Percentiles rank a stretch among this genome's conserved stretches.
phyloP scores from a whole-genome alignment of 2,329 filamentous ascomycete genomes.

The Phyllosticta citriasiana region DNA sequence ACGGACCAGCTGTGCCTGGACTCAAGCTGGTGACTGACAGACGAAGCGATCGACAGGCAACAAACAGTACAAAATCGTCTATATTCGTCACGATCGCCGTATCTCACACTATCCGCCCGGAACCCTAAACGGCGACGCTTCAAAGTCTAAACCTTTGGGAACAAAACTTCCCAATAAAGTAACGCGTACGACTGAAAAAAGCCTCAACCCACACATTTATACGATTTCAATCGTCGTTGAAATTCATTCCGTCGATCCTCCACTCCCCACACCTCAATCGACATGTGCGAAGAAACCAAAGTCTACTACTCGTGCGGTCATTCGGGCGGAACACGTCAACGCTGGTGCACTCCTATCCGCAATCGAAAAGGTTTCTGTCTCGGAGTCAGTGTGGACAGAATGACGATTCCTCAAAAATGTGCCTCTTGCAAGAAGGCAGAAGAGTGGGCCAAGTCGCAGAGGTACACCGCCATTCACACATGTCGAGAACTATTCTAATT shows the following conservation, averaged over 20 bases:
- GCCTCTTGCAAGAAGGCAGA: conserved; percentile 4
- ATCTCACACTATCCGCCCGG: neutral
- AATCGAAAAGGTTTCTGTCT: conserved; percentile 4
- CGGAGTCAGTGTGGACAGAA: conserved; percentile 3
- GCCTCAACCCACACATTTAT: neutral
- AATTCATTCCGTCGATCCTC: neutral
- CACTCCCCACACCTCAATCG: neutral
- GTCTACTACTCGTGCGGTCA: conserved; percentile 5
- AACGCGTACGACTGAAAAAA: neutral
- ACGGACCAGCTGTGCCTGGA: neutral
- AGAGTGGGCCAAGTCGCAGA: neutral
- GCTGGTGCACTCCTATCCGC: conserved; percentile 8
- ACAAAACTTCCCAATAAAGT: neutral
- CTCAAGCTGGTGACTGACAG: neutral
- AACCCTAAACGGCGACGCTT: neutral
- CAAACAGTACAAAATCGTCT: neutral
- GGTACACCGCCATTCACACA: neutral
- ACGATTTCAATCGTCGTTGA: neutral
- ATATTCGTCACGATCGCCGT: neutral
- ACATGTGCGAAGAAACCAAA: conserved; percentile 7
- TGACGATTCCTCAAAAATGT: conserved; percentile 5
- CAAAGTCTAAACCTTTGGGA: neutral
- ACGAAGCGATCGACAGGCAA: conserved; percentile 9
- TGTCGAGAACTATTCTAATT: neutral
- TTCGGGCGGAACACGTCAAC: conserved; percentile 3